Evolutionary conservation across 1,139 yeast genomes (phyloP), one percentile per base, ranked within the genome.

Genomic region (Nakaseomyces sp.): DNA sequence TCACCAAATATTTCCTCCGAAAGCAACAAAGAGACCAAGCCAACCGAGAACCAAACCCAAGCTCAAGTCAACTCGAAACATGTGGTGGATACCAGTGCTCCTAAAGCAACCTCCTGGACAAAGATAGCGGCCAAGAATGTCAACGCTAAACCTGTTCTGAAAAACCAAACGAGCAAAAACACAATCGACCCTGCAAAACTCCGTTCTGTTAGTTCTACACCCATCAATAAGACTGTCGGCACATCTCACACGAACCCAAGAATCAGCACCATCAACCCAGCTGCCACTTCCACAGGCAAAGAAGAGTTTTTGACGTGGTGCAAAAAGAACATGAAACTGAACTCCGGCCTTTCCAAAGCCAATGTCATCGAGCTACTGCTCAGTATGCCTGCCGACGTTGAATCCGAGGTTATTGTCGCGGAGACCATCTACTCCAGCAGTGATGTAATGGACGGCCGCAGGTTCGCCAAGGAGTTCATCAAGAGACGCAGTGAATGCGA

Each of bases 341-440:
- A 85, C 58, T 76, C 81, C 6, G 81, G 87, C 16, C 89, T 88
- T 36, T 76, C 83, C 24, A 72, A 71, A 42, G 82, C 81, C 51
- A 96, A 85, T 58, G 78, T 91, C 43, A 69, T 91, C 46, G 81
- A 84, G 48, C 81, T 91, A 63, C 73, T 91, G 56, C 69, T 88
- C 47, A 80, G 89, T 43, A 73, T 91, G 51, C 96, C 97, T 29
- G 66, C 77, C 33, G 77, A 78, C 40, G 56, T 71, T 5, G 96
- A 88, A 54, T 79, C 95, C 1, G 71, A 74, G 41, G 95, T 81
- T 60, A 85, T 91, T 60, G 88, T 91, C 59, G 81, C 95, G 3
- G 98, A 91, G 61, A 86, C 96, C 10, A 80, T 91, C 49, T 88
- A 88, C 66, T 79, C 93, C 41, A 85, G 91, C 52, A 85, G 95